Evolutionary conservation across 192 early-diverging fungal genomes (phyloP).

Genomic region (Pilaira anomala): DNA sequence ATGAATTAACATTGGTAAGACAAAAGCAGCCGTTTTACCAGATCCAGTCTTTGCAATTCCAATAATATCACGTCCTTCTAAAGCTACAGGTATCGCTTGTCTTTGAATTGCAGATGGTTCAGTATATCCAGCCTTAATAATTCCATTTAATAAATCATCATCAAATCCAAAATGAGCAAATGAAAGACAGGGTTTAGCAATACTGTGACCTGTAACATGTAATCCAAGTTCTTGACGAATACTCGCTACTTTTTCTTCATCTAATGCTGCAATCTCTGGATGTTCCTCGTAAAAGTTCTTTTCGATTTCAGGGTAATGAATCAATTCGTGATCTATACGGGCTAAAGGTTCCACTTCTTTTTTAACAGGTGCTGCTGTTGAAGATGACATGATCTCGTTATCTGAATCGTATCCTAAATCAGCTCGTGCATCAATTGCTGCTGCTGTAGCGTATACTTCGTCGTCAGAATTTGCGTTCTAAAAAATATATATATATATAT

Average conservation of each 20-base stretch:
- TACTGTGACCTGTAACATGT: conserved; percentile 60
- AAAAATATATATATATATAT: neutral
- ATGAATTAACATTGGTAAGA: conserved; percentile 81
- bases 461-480: conserved; percentile 69
- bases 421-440: conserved; percentile 55
- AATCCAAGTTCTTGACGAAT: conserved; percentile 61
- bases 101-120: conserved; percentile 76
- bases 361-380: conserved; percentile 32
- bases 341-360: conserved; percentile 60
- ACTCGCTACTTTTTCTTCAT: conserved; percentile 47
- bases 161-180: conserved; percentile 87
- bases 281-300: conserved; percentile 82
- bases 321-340: conserved; percentile 61
- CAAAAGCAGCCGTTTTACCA: conserved; percentile 83
- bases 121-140: conserved; percentile 63
- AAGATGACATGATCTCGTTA: conserved; percentile 13
- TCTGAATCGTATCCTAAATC: conserved; percentile 32
- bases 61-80: conserved; percentile 79
- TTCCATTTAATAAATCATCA: conserved; percentile 57
- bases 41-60: conserved; percentile 85
- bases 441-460: conserved; percentile 80
- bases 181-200: conserved; percentile 72
- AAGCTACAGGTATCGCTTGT: conserved; percentile 73
- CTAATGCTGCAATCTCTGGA: conserved; percentile 62
- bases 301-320: conserved; percentile 67